phyloP scores from a whole-genome alignment of 768 basidiomycete genomes.

The Pulveroboletus sp. region DNA sequence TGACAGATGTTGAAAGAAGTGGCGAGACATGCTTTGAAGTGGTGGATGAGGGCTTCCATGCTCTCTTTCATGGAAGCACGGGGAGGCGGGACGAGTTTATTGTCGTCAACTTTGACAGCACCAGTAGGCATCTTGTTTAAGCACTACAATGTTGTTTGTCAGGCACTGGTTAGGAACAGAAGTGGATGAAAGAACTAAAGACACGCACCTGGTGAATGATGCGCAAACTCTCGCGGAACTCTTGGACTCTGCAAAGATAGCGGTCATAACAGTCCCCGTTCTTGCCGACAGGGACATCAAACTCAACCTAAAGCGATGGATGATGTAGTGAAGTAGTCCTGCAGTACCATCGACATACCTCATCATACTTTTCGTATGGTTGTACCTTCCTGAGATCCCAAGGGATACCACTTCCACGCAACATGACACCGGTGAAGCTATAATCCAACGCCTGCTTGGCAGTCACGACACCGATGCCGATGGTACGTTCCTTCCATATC shows the following conservation, averaged over 20 bases:
- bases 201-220: slow-evolving; percentile 72
- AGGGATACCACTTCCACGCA: slow-evolving; percentile 86
- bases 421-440: slow-evolving; percentile 95
- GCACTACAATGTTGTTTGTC: slow-evolving; percentile 49
- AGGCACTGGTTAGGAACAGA: not conserved
- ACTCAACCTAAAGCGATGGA: slow-evolving; percentile 65
- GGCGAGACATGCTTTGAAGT: slow-evolving; percentile 71
- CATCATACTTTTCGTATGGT: slow-evolving; percentile 95
- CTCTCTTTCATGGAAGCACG: slow-evolving; percentile 99
- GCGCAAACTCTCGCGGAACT: slow-evolving; percentile 90
- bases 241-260: slow-evolving; percentile 95
- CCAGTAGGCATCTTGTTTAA: slow-evolving; percentile 96
- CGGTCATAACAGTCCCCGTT: slow-evolving; percentile 98
- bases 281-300: slow-evolving; percentile 94
- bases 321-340: not conserved
- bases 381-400: slow-evolving; percentile 93
- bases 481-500: slow-evolving; percentile 95
- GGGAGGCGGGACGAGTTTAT: slow-evolving; percentile 95
- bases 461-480: slow-evolving; percentile 86
- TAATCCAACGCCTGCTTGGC: slow-evolving; percentile 91
- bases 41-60: slow-evolving; percentile 97
- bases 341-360: slow-evolving; percentile 43
- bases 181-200: not conserved
- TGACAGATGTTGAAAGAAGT: not conserved
- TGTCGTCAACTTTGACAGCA: slow-evolving; percentile 91